A percentile compares a stretch with the other conserved stretches of the same genome.
These are phyloP conservation scores for Ophiobolus disseminans DNA, from an alignment of 2,329 filamentous ascomycete species.

Conservation along the genomic window DNA sequence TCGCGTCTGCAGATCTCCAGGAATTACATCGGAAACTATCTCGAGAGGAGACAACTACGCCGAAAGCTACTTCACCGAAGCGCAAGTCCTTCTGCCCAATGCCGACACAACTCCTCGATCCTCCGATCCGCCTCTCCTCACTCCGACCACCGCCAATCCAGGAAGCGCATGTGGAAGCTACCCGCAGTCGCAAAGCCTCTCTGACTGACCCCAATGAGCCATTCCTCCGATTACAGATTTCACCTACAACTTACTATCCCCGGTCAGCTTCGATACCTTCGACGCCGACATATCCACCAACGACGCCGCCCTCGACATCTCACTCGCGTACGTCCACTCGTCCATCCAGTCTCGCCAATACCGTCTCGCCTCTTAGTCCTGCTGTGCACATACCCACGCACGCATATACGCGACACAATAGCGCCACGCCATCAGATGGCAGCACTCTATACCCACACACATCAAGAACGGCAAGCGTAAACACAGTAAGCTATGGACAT, in stretches of 20 bases:
- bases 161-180: slow-evolving; percentile 13
- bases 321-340: slow-evolving; percentile 28
- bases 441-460: slow-evolving; percentile 32
- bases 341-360: slow-evolving; percentile 34
- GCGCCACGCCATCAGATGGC: slow-evolving; percentile 38
- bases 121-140: slow-evolving; percentile 41
- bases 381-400: slow-evolving; percentile 19
- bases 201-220: slow-evolving; percentile 41
- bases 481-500: slow-evolving; percentile 23
- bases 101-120: slow-evolving; percentile 30
- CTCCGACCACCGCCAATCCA: slow-evolving; percentile 29
- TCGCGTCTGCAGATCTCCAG: slow-evolving; percentile 28
- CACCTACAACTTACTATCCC: slow-evolving; percentile 20
- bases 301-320: slow-evolving; percentile 31
- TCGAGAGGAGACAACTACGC: slow-evolving; percentile 15
- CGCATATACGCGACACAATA: slow-evolving; percentile 30
- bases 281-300: slow-evolving; percentile 27
- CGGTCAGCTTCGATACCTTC: slow-evolving; percentile 17
- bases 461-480: slow-evolving; percentile 24
- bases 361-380: slow-evolving; percentile 18
- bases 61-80: slow-evolving; percentile 25
- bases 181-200: slow-evolving; percentile 34
- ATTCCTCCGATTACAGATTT: slow-evolving; percentile 36
- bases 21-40: slow-evolving; percentile 27
- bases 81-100: slow-evolving; percentile 25